Evolutionary conservation across 2,329 filamentous ascomycete species (phyloP).

Genomic region (Xylariaceae sp.): DNA sequence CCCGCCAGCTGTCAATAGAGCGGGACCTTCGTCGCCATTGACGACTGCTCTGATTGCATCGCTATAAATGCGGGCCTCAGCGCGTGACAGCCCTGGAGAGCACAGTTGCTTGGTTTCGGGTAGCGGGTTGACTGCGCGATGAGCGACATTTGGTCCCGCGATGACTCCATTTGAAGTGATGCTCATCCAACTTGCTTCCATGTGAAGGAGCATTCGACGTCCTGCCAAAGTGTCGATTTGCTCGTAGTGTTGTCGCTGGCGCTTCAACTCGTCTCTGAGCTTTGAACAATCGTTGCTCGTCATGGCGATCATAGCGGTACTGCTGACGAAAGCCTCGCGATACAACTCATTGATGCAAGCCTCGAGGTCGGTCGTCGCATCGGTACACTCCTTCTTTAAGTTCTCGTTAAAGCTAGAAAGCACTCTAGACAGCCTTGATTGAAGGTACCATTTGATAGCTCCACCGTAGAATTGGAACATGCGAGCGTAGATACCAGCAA

Average conservation of each 20-base stretch:
- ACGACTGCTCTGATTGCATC: constrained; percentile 6
- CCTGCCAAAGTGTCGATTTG: background rate
- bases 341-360: constrained; percentile 12
- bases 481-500: constrained; percentile 15
- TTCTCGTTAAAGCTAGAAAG: constrained; percentile 13
- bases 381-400: constrained; percentile 1
- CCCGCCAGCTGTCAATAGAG: constrained; percentile 1
- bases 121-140: background rate
- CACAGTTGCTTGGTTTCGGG: constrained; percentile 3
- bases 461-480: constrained; percentile 17
- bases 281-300: constrained; percentile 1
- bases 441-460: constrained; percentile 14
- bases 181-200: constrained; percentile 2
- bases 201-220: constrained; percentile 4
- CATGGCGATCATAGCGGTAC: constrained; percentile 10
- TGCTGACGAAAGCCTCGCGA: constrained; percentile 11
- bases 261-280: constrained; percentile 1
- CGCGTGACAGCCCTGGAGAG: background rate
- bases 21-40: constrained; percentile 11
- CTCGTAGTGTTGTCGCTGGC: constrained; percentile 1
- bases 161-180: background rate
- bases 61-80: constrained; percentile 6
- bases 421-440: constrained; percentile 8
- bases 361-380: constrained; percentile 5
- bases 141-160: background rate